These are phyloP conservation scores for Solanum chiquidenum DNA, from an alignment of 257 asterid genomes.

Conservation along the genomic window DNA sequence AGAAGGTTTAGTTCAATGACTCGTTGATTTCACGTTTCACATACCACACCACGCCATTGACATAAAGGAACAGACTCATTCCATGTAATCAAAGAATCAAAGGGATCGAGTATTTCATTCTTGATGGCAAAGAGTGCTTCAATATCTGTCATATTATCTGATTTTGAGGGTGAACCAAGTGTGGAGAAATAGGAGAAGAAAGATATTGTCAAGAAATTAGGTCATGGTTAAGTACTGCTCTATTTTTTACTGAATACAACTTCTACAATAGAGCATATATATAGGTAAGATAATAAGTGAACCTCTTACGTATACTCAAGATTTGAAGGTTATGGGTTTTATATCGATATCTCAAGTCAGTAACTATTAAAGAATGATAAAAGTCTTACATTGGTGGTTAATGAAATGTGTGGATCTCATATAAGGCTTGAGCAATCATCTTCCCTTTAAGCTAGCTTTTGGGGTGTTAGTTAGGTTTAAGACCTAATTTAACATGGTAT, in stretches of 20 bases:
- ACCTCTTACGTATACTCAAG: background rate
- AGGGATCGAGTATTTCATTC: background rate
- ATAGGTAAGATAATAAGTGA: background rate
- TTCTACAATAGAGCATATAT: background rate
- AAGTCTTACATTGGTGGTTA: too few relatives aligned
- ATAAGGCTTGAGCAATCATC: too few relatives aligned
- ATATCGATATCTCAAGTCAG: too few relatives aligned
- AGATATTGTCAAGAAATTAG: background rate
- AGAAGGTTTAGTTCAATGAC: background rate
- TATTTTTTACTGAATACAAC: background rate
- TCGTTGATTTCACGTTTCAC: background rate
- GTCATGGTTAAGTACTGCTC: background rate
- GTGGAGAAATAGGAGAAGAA: background rate
- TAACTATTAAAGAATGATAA: too few relatives aligned
- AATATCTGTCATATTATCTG: background rate
- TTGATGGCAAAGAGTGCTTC: background rate
- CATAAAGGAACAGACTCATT: background rate
- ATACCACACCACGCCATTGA: background rate
- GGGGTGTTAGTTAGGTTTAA: too few relatives aligned
- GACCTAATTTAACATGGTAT: too few relatives aligned
- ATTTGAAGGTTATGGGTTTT: background rate
- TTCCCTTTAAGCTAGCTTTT: rapidly evolving
- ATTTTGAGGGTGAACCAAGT: background rate
- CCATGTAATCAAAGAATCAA: background rate
- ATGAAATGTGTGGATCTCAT: too few relatives aligned